These are phyloP conservation scores for Melanogaster broomeanus DNA, from an alignment of 768 basidiomycete species.

Conservation along the genomic window DNA sequence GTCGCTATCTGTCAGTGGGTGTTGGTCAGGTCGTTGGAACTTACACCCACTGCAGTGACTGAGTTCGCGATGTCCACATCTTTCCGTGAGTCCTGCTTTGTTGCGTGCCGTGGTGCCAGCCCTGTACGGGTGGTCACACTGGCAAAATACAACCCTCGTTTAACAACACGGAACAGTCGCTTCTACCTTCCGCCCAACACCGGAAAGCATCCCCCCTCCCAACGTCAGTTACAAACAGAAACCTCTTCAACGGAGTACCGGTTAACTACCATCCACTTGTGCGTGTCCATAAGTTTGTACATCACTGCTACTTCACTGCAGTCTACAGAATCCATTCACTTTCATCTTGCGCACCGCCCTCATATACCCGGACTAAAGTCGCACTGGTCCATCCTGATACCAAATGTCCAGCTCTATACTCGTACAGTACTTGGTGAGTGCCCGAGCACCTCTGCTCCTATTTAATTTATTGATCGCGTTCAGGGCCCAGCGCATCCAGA, in stretches of 20 bases:
- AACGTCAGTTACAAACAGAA: constrained; percentile 48
- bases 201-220: constrained; percentile 64
- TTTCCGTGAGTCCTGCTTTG: too few relatives aligned
- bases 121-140: too few relatives aligned
- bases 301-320: background rate
- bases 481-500: constrained; percentile 85
- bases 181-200: constrained; percentile 53
- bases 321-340: constrained; percentile 65
- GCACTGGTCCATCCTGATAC: constrained; percentile 76
- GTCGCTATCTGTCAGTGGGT: too few relatives aligned
- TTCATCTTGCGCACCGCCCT: constrained; percentile 79
- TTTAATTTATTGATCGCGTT: background rate
- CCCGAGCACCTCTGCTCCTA: too few relatives aligned
- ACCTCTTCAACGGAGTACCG: constrained; percentile 39
- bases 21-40: too few relatives aligned
- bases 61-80: too few relatives aligned
- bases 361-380: constrained; percentile 74
- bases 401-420: constrained; percentile 59
- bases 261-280: constrained; percentile 75
- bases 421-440: constrained; percentile 73
- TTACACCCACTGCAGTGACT: too few relatives aligned
- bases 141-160: too few relatives aligned
- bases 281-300: constrained; percentile 12
- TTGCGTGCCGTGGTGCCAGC: too few relatives aligned
- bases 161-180: background rate